Percentiles rank a stretch among this genome's conserved stretches.
Evolutionary conservation across 306 rosid species (phyloP).

Genomic region (Trifolium subterraneum): DNA sequence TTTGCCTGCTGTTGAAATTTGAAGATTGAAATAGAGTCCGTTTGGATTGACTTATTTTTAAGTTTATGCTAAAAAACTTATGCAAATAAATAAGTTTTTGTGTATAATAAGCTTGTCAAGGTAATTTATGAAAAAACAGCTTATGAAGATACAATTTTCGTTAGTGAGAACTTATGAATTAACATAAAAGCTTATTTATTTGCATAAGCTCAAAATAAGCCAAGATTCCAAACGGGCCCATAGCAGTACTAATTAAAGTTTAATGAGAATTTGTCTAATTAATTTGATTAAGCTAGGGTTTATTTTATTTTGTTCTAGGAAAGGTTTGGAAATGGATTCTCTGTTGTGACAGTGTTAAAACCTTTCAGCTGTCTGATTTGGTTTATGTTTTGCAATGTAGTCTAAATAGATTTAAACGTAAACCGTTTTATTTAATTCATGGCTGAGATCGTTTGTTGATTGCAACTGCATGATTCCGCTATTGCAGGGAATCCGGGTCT

Average conservation of each 20-base stretch:
- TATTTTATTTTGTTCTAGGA: neutral
- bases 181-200: too few relatives aligned
- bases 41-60: too few relatives aligned
- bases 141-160: too few relatives aligned
- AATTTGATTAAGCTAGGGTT: neutral
- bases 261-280: conserved; percentile 19
- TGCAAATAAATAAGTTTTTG: too few relatives aligned
- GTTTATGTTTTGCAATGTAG: conserved; percentile 5
- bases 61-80: too few relatives aligned
- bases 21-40: neutral
- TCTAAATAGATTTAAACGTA: neutral
- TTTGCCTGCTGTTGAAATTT: neutral
- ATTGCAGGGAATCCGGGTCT: neutral
- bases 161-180: too few relatives aligned
- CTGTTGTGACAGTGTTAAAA: neutral
- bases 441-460: neutral
- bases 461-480: neutral
- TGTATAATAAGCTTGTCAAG: too few relatives aligned
- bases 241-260: neutral
- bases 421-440: neutral
- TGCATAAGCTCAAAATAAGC: too few relatives aligned
- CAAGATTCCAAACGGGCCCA: too few relatives aligned
- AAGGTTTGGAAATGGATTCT: conserved; percentile 2
- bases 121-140: too few relatives aligned
- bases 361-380: neutral